Percentiles rank a stretch among this genome's conserved stretches.
These are phyloP conservation scores for Angophora floribunda DNA, from an alignment of 345 rosid species.

Conservation along the genomic window DNA sequence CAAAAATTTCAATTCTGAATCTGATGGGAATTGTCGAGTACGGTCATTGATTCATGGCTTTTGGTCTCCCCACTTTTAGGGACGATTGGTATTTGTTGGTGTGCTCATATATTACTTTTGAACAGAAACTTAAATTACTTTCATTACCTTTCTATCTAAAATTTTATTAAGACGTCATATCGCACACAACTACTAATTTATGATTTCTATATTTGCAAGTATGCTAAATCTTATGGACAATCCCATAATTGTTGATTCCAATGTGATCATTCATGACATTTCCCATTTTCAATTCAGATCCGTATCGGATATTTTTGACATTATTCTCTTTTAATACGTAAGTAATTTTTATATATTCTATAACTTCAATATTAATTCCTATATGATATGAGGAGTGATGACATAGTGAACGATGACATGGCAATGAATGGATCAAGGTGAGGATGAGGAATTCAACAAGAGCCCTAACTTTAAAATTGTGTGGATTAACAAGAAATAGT, in stretches of 20 bases:
- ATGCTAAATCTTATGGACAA: not conserved
- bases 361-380: not conserved
- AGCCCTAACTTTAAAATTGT: not conserved
- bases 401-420: not conserved
- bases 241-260: not conserved
- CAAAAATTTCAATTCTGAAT: not conserved
- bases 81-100: not conserved
- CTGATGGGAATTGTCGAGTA: not conserved
- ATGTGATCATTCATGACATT: not conserved
- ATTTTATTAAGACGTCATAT: not conserved
- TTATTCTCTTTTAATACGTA: not conserved
- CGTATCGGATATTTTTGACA: rapidly evolving
- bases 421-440: not conserved
- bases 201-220: not conserved
- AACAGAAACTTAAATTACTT: not conserved
- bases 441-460: not conserved
- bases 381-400: not conserved
- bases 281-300: not conserved
- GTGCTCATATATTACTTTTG: not conserved
- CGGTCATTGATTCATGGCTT: not conserved
- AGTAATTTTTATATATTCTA: not conserved
- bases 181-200: not conserved
- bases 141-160: not conserved
- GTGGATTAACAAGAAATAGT: not conserved
- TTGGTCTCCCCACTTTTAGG: not conserved